Conservation (phyloP, 306 rosid species). For the Quercus bicolor region DNA sequence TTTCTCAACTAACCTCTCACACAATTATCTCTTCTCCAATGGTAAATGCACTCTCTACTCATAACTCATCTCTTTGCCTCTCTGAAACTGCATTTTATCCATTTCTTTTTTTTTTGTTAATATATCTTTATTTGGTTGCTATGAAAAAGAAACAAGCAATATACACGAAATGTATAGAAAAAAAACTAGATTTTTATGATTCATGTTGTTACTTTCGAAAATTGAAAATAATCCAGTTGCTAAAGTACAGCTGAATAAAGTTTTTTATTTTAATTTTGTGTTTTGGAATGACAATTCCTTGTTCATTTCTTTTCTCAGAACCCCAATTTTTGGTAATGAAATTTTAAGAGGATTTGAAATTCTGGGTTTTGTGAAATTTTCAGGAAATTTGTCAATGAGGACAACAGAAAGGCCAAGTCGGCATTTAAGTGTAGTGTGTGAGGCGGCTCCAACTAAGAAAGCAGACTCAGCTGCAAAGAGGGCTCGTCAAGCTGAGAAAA, state of each 20-base stretch:
- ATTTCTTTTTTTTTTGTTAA: not conserved
- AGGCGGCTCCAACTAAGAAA: conserved; percentile 55
- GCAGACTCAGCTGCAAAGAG: conserved; percentile 89
- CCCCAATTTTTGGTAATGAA: not conserved
- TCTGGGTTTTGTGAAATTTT: conserved; percentile 20
- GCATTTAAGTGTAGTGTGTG: conserved; percentile 51
- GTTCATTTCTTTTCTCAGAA: not conserved
- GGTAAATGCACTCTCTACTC: conserved; percentile 26
- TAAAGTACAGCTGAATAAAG: not conserved
- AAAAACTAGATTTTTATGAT: no score
- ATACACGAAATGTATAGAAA: no score
- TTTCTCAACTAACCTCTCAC: conserved; percentile 60
- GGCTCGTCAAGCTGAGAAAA: conserved; percentile 82
- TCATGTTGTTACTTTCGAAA: no score
- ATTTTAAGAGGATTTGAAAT: not conserved
- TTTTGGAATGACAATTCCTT: not conserved
- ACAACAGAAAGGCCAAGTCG: conserved; percentile 33
- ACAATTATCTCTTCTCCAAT: conserved; percentile 33
- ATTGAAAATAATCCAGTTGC: no score
- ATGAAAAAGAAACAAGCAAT: no score
- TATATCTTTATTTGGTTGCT: not conserved
- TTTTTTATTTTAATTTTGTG: not conserved
- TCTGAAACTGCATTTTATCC: not conserved
- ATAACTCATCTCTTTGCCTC: not conserved
- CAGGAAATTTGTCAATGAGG: conserved; percentile 54